Percentiles rank a stretch among this genome's conserved stretches.
phyloP scores from a whole-genome alignment of 1,139 yeast species.

The Arxiozyma telluris region DNA sequence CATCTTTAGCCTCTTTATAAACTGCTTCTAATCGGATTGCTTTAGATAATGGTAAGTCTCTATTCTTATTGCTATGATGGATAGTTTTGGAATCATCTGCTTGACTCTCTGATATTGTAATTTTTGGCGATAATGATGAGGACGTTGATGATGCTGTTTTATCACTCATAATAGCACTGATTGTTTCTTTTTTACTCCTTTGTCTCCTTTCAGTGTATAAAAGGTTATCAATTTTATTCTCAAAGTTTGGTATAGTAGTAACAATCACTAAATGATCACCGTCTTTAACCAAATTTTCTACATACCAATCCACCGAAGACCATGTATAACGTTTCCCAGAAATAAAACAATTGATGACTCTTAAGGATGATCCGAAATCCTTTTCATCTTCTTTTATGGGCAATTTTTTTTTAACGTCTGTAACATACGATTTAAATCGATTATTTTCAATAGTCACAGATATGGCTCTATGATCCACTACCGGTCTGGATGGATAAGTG shows the following conservation, averaged over 20 bases:
- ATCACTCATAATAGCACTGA: conserved; percentile 2
- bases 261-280: conserved; percentile 57
- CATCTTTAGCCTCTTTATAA: conserved; percentile 32
- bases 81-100: not conserved
- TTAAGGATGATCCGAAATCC: conserved; percentile 27
- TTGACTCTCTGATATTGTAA: not conserved
- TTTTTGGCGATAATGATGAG: not conserved
- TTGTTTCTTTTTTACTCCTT: conserved; percentile 2
- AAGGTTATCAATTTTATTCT: conserved; percentile 12
- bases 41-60: conserved; percentile 4
- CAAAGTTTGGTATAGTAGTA: conserved; percentile 35
- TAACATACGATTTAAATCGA: conserved; percentile 29
- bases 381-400: conserved; percentile 23
- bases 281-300: conserved; percentile 42
- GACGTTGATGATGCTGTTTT: not conserved
- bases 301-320: conserved; percentile 62
- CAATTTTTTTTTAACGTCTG: conserved; percentile 8
- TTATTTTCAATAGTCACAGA: conserved; percentile 39
- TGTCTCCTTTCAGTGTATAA: conserved; percentile 10
- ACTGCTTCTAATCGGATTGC: conserved; percentile 16
- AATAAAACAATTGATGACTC: conserved; percentile 52
- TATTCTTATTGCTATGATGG: not conserved
- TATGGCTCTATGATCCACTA: conserved; percentile 43
- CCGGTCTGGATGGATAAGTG: conserved; percentile 46
- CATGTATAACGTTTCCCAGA: conserved; percentile 61